These are phyloP conservation scores for Parafenestella ontariensis DNA, from an alignment of 2,329 filamentous ascomycete genomes.

Conservation along the genomic window DNA sequence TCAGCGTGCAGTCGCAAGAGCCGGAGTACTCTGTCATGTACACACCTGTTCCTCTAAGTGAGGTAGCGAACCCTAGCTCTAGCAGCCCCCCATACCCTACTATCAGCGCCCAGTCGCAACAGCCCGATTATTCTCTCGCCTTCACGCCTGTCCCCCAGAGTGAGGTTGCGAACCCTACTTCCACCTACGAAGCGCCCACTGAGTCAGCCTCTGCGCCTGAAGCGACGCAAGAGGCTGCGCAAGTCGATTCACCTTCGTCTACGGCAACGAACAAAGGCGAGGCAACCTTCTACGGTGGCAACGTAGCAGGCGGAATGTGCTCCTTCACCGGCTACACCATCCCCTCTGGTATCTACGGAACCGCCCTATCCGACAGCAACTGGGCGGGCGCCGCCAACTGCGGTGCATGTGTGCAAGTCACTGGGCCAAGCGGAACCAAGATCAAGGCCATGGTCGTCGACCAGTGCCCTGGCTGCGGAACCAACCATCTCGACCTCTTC, in stretches of 20 bases:
- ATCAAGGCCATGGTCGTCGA: slow-evolving; percentile 72
- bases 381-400: slow-evolving; percentile 66
- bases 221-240: neutral
- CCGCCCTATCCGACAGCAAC: slow-evolving; percentile 65
- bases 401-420: slow-evolving; percentile 68
- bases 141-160: slow-evolving; percentile 1
- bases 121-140: neutral
- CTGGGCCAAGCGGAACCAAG: slow-evolving; percentile 62
- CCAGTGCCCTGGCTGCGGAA: slow-evolving; percentile 63
- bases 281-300: slow-evolving; percentile 49
- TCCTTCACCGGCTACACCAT: slow-evolving; percentile 69
- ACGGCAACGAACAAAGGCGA: slow-evolving; percentile 30
- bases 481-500: slow-evolving; percentile 65
- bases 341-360: slow-evolving; percentile 65
- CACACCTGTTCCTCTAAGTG: neutral
- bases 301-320: slow-evolving; percentile 66
- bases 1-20: neutral
- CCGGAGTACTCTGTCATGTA: neutral
- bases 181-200: slow-evolving; percentile 11
- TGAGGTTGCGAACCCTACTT: slow-evolving; percentile 2
- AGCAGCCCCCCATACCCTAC: slow-evolving; percentile 9
- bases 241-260: neutral
- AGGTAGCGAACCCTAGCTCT: neutral
- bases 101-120: neutral
- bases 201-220: slow-evolving; percentile 7